Conservation (phyloP, 2,329 filamentous ascomycete species). For the Talaromyces pinophilus region DNA sequence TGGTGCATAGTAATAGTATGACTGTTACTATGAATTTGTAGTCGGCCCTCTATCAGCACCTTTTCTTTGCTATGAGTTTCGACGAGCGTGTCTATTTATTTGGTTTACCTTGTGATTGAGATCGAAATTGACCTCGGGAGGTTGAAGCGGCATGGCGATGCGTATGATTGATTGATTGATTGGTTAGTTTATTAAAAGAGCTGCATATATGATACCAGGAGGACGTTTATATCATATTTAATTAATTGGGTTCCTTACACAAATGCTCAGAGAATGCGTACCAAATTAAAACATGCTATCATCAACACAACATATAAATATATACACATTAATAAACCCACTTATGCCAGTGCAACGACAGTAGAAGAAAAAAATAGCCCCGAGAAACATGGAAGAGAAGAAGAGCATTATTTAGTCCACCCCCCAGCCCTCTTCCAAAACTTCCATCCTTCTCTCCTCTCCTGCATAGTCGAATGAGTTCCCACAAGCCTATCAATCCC, state of each 20-base stretch:
- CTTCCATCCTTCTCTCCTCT: constrained; percentile 78
- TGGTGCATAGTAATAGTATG: constrained; percentile 87
- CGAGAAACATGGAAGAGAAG: neutral
- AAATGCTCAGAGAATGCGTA: neutral
- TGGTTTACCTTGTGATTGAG: neutral
- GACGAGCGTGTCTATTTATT: neutral
- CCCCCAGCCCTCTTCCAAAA: constrained; percentile 66
- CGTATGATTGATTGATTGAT: neutral
- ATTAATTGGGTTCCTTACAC: neutral
- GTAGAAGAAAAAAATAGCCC: neutral
- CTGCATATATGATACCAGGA: constrained; percentile 13
- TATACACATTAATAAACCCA: neutral
- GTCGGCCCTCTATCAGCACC: constrained; percentile 7
- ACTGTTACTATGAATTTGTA: constrained; percentile 65
- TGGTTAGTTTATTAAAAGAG: too few species aligned
- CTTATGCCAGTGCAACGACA: neutral
- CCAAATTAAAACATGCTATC: neutral
- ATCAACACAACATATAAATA: neutral
- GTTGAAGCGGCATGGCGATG: constrained; percentile 1
- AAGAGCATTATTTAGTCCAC: constrained; percentile 5
- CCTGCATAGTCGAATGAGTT: constrained; percentile 59
- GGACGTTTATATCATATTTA: neutral
- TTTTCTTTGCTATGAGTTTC: neutral
- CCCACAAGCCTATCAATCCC: constrained; percentile 87
- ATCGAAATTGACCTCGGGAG: neutral